Conservation (phyloP, 106 monocot genomes). For the Acanthochlamys bracteata region DNA sequence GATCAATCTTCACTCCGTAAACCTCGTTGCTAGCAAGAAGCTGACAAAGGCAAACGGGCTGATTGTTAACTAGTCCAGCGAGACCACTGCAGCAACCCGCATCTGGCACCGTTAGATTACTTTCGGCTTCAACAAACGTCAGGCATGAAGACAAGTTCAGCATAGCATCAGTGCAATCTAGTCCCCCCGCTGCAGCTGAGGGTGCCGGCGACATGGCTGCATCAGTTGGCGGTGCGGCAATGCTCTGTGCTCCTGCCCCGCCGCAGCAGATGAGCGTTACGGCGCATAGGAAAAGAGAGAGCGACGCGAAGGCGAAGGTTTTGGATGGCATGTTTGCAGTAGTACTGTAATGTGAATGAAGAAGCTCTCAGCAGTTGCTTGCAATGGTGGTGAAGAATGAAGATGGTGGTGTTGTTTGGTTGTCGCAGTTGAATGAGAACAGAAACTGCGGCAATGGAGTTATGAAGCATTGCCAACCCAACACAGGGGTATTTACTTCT, state of each 20-base stretch:
- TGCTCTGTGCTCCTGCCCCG: not conserved
- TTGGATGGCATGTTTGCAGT: not conserved
- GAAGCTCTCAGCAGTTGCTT: no score
- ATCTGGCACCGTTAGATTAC: conserved; percentile 37
- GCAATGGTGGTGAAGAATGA: not conserved
- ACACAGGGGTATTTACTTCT: not conserved
- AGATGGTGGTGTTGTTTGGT: not conserved
- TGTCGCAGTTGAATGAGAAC: not conserved
- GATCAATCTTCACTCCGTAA: conserved; percentile 37
- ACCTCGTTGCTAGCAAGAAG: conserved; percentile 18
- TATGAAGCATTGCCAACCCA: conserved; percentile 8
- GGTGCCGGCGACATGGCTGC: not conserved
- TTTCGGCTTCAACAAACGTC: conserved; percentile 36
- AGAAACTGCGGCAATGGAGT: not conserved
- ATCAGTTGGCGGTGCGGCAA: not conserved
- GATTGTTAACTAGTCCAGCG: conserved; percentile 14
- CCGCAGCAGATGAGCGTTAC: not conserved
- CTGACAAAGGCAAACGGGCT: conserved; percentile 37
- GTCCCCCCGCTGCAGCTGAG: not conserved
- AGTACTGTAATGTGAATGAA: not conserved
- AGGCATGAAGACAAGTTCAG: conserved; percentile 32
- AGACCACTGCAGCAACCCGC: conserved; percentile 43
- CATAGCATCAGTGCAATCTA: conserved; percentile 16
- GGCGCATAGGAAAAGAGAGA: not conserved
- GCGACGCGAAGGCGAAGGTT: no score